Conservation (phyloP, 495 filamentous ascomycete genomes). For the Hyaloscypha hepaticicola region DNA sequence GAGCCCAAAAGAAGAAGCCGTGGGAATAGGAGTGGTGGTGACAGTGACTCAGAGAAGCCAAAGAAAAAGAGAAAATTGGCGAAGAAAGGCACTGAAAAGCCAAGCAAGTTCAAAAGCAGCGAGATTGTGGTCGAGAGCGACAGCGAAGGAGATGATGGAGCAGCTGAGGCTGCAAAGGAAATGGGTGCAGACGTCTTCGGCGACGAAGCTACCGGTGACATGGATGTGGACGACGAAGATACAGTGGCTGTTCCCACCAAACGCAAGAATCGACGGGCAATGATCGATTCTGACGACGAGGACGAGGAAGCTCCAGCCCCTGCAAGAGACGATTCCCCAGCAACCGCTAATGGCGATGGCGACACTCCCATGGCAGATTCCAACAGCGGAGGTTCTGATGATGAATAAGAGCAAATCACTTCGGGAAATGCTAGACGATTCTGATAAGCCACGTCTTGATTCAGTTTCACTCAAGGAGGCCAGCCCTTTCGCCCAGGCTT, state of each 20-base stretch:
- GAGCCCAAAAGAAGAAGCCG: constrained; percentile 37
- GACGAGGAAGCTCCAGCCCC: constrained; percentile 28
- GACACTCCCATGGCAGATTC: constrained; percentile 31
- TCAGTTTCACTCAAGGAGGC: neutral
- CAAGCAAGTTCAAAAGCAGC: constrained; percentile 71
- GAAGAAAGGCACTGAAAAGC: constrained; percentile 41
- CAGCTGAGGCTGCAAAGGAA: constrained; percentile 45
- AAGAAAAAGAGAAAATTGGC: constrained; percentile 62
- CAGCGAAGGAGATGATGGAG: constrained; percentile 48
- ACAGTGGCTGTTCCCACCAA: constrained; percentile 26
- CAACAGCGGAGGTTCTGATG: constrained; percentile 24
- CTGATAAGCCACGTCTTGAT: neutral
- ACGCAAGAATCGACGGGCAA: constrained; percentile 29
- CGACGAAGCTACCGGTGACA: constrained; percentile 26
- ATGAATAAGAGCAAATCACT: constrained; percentile 18
- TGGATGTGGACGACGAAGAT: constrained; percentile 36
- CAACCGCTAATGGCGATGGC: constrained; percentile 25
- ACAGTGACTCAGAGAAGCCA: constrained; percentile 52
- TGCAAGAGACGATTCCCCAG: constrained; percentile 26
- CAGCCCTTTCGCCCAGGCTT: neutral
- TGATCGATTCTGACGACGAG: constrained; percentile 33
- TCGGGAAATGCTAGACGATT: neutral
- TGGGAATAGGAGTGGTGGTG: constrained; percentile 36
- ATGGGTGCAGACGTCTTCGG: constrained; percentile 39
- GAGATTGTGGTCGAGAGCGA: constrained; percentile 80